Base-by-base conservation (phyloP, 305 asterid species). In the Rubia tinctorum region DNA sequence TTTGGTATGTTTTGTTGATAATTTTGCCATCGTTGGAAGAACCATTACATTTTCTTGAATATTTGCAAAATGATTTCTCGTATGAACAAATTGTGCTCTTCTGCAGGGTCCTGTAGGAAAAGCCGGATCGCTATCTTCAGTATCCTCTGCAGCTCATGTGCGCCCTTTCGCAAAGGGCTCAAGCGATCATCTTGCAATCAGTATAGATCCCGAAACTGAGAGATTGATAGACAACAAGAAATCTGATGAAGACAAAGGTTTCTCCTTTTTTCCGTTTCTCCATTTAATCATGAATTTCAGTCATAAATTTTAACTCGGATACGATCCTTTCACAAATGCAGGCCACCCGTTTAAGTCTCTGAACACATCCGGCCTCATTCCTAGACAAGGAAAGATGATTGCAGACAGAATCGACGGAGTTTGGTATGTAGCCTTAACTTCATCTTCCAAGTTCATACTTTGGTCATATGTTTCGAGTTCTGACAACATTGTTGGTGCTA, bases 331-430 rank as follows among this genome's bases (percentile, higher is more conserved):
- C 66, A 47, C 60, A 49, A 79, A 25, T 80, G 82, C 91, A 95
- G 99, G 99, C 80, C 97, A 89, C 71, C 78, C 81, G 8, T 95
- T 95, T 76, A 95, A 92, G 86, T 90, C 99, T 39, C 86, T 95
- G 72, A 86, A 76, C 81, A 86, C 93, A 37, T 83, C 98, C 20
- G 97, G 98, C 75, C 84, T 95, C 73, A 76, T 95, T 82, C 99
- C 99, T 59, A 87, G 88, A 83, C 99, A 89, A 83, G 99, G 98
- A 71, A 92, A 88, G 86, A 80, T 83, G 80, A 76, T 85, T 83
- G 99, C 98, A 18, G 98, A 95, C 70, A 86, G 96, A 79, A 74
- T 92, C 69, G 99, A 95, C 80, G 98, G 98, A 80, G 84, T 92
- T 68, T 95, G 99, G 99, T 95, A 88, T 80, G 75, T 58, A 76